A percentile compares a stretch with the other conserved stretches of the same genome.
Evolutionary conservation across 768 basidiomycete species (phyloP).

Genomic region (Rhodotorula toruloides): DNA sequence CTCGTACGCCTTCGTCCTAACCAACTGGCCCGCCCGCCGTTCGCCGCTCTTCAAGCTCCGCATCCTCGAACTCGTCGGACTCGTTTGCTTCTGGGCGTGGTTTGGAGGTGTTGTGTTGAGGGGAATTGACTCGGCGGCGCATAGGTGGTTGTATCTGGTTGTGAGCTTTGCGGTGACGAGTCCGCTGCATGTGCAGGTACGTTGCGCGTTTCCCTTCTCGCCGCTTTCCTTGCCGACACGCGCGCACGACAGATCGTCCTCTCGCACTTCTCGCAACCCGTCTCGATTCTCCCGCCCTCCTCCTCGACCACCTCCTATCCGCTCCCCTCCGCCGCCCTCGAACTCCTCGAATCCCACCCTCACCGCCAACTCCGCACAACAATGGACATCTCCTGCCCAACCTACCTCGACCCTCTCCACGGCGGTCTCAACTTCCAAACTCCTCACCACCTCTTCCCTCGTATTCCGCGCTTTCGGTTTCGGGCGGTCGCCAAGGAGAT

Average conservation of each 20-base stretch:
- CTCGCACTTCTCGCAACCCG: slow-evolving; percentile 72
- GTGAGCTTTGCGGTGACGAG: slow-evolving; percentile 80
- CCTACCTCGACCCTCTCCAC: slow-evolving; percentile 79
- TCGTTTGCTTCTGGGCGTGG: slow-evolving; percentile 86
- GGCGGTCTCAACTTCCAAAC: slow-evolving; percentile 98
- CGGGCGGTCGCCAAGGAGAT: slow-evolving; percentile 73
- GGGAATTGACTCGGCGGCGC: slow-evolving; percentile 67
- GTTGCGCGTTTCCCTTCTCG: slow-evolving; percentile 48
- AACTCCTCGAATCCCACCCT: slow-evolving; percentile 87
- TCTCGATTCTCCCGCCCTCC: slow-evolving; percentile 29
- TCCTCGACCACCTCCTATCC: slow-evolving; percentile 1
- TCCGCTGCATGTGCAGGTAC: slow-evolving; percentile 89
- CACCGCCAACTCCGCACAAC: slow-evolving; percentile 96
- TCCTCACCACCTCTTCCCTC: slow-evolving; percentile 93
- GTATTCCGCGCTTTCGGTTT: slow-evolving; percentile 88
- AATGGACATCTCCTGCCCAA: slow-evolving; percentile 83
- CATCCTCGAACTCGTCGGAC: slow-evolving; percentile 63
- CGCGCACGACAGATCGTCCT: slow-evolving; percentile 63
- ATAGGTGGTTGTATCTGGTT: slow-evolving; percentile 65
- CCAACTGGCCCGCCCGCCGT: slow-evolving; percentile 53
- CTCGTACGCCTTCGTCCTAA: slow-evolving; percentile 70
- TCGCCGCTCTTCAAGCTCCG: slow-evolving; percentile 61
- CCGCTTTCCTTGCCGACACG: not conserved
- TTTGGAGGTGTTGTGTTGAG: slow-evolving; percentile 61
- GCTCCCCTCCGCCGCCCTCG: slow-evolving; percentile 64